A percentile compares a stretch with the other conserved stretches of the same genome.
phyloP scores from a whole-genome alignment of 495 filamentous ascomycete species.

The Staphylotrichum tortipilum region DNA sequence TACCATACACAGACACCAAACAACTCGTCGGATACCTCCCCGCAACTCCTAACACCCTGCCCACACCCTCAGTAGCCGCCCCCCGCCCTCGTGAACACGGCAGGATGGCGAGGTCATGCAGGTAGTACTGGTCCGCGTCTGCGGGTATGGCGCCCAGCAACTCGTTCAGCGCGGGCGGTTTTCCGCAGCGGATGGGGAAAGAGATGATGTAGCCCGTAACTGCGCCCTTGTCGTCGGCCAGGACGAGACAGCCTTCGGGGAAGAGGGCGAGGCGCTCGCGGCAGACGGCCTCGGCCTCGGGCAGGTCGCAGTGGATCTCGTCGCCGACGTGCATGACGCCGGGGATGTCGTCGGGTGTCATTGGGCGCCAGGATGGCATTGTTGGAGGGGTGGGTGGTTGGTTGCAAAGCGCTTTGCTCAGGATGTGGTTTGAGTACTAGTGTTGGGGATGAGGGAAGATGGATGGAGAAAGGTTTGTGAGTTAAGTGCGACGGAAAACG shows the following conservation, averaged over 20 bases:
- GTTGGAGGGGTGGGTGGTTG: not conserved
- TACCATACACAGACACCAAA: constrained; percentile 31
- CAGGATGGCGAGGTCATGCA: constrained; percentile 31
- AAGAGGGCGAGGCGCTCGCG: constrained; percentile 26
- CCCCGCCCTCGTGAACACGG: constrained; percentile 20
- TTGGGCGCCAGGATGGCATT: constrained; percentile 16
- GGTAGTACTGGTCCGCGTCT: constrained; percentile 30
- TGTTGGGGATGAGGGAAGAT: not conserved
- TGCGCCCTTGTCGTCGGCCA: constrained; percentile 11
- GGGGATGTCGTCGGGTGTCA: constrained; percentile 15
- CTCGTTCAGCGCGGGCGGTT: constrained; percentile 27
- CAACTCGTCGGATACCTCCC: constrained; percentile 17
- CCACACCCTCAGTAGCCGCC: constrained; percentile 14
- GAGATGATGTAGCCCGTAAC: constrained; percentile 31
- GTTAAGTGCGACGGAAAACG: too few species aligned
- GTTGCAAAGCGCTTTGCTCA: not conserved
- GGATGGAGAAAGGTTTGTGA: too few species aligned
- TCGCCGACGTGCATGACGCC: constrained; percentile 18
- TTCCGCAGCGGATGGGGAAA: constrained; percentile 24
- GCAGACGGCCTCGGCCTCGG: constrained; percentile 22
- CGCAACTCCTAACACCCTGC: constrained; percentile 11
- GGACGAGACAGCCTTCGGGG: constrained; percentile 25
- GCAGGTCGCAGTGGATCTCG: constrained; percentile 20
- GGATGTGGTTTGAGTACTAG: not conserved
- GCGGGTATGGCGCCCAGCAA: constrained; percentile 19